Percentiles rank a stretch among this genome's conserved stretches.
Evolutionary conservation across 1,284 basidiomycete genomes (phyloP).

Genomic region (Apiotrichum gracile): DNA sequence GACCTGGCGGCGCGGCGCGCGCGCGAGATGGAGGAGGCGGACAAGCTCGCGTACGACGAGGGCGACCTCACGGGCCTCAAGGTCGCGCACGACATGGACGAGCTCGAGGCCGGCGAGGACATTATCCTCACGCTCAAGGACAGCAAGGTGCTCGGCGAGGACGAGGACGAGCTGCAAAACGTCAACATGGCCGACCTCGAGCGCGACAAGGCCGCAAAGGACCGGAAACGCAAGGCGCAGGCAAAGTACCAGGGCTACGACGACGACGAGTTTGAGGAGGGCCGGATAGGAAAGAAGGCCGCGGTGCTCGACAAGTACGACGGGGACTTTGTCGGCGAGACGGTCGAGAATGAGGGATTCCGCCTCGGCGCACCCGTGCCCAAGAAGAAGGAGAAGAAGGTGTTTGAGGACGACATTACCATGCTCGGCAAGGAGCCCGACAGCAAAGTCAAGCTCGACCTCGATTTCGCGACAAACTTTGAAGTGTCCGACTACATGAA

Average conservation of each 20-base stretch:
- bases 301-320: slow-evolving; percentile 93
- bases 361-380: slow-evolving; percentile 57
- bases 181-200: slow-evolving; percentile 84
- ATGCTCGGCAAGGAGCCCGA: slow-evolving; percentile 41
- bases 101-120: slow-evolving; percentile 85
- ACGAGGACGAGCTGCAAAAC: slow-evolving; percentile 98
- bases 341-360: slow-evolving; percentile 59
- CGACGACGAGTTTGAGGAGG: slow-evolving; percentile 77
- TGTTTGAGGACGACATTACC: slow-evolving; percentile 53
- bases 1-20: slow-evolving; percentile 67
- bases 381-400: slow-evolving; percentile 49
- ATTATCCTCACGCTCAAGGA: slow-evolving; percentile 95
- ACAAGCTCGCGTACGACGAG: slow-evolving; percentile 71
- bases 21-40: slow-evolving; percentile 72
- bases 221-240: slow-evolving; percentile 77
- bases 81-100: slow-evolving; percentile 91
- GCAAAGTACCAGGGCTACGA: slow-evolving; percentile 89
- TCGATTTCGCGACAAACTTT: slow-evolving; percentile 90
- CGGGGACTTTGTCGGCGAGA: slow-evolving; percentile 66
- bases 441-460: slow-evolving; percentile 55
- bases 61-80: slow-evolving; percentile 82
- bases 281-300: slow-evolving; percentile 67
- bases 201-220: slow-evolving; percentile 57
- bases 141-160: slow-evolving; percentile 83
- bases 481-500: slow-evolving; percentile 81